Base-by-base conservation (phyloP, 2,329 filamentous ascomycete genomes). In the Fusarium sp. region DNA sequence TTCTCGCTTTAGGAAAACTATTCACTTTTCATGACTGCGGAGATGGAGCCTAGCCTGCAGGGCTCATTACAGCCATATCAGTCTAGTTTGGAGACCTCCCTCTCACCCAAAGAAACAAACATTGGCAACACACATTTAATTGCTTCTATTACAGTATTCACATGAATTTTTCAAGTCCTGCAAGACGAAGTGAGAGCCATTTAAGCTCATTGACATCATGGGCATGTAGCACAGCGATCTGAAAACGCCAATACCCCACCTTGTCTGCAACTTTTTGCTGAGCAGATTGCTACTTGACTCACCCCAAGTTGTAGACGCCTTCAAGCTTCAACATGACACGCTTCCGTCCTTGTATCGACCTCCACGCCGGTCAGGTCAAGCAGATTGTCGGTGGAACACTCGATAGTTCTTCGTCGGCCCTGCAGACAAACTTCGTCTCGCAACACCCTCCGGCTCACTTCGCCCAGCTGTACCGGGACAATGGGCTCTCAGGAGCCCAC, bases 371-470 rank as follows among this genome's bases (percentile, higher is more conserved):
- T 16, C 93, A 96, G 81, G 97, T 99, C 69, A 99, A 99, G 87
- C 97, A 99, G 84, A 99, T 99, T 78, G 95, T 99, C 45, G 97
- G 97, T 77, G 96, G 97, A 69, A 98, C 97, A 2, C 89, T 99
- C 71, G 93, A 93, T 84, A 89, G 89, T 81, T 82, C 88, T 10
- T 89, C 90, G 2, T 82, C 88, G 8, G 87, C 90, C 66, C 88
- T 98, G 66, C 93, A 95, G 85, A 98, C 96, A 57, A 99, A 99
- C 84, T 95, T 95, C 85, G 93, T 98, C 70, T 98, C 97, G 11
- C 90, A 92, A 58, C 91, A 96, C 71, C 93, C 95, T 11, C 91
- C 97, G 3, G 89, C 90, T 5, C 89, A 98, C 85, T 99, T 94
- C 82, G 94, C 95, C 36, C 84, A 87, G 66, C 87, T 98, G 20